Evolutionary conservation across 1,284 basidiomycete species (phyloP).

Genomic region (Trichosporon asahii): DNA sequence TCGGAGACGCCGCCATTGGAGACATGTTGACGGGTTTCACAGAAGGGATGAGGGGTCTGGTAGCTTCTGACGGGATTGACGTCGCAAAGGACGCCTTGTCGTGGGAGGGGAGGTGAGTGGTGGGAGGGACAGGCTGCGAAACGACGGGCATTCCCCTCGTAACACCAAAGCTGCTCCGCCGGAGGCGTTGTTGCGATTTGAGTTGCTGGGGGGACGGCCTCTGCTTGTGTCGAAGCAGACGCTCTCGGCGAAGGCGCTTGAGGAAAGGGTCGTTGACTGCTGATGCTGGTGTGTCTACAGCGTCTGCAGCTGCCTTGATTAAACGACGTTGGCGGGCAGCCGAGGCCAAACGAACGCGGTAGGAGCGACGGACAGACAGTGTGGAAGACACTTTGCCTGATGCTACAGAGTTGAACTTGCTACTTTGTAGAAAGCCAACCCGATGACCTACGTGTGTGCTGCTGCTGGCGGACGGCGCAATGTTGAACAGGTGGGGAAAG

Average conservation of each 20-base stretch:
- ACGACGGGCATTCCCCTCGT: conserved; percentile 9
- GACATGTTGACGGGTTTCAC: background rate
- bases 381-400: conserved; percentile 3
- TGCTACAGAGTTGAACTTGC: background rate
- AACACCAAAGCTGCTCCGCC: conserved; percentile 6
- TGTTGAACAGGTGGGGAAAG: background rate
- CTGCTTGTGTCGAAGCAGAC: conserved; percentile 5
- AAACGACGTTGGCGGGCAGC: conserved; percentile 3
- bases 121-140: conserved; percentile 1
- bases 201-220: conserved; percentile 2
- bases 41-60: background rate
- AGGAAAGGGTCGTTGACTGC: background rate
- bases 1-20: conserved; percentile 1
- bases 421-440: background rate
- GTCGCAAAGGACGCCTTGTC: conserved; percentile 3
- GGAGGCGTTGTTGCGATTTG: conserved; percentile 5
- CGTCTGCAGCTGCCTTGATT: background rate
- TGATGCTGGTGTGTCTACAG: background rate
- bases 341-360: conserved; percentile 4
- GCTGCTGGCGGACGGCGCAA: background rate
- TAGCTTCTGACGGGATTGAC: conserved; percentile 1
- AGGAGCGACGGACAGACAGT: background rate
- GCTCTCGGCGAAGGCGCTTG: background rate
- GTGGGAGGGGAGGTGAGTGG: background rate
- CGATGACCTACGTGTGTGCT: conserved; percentile 1